A percentile compares a stretch with the other conserved stretches of the same genome.
phyloP scores from a whole-genome alignment of 345 rosid species.

The Camelina sativa region DNA sequence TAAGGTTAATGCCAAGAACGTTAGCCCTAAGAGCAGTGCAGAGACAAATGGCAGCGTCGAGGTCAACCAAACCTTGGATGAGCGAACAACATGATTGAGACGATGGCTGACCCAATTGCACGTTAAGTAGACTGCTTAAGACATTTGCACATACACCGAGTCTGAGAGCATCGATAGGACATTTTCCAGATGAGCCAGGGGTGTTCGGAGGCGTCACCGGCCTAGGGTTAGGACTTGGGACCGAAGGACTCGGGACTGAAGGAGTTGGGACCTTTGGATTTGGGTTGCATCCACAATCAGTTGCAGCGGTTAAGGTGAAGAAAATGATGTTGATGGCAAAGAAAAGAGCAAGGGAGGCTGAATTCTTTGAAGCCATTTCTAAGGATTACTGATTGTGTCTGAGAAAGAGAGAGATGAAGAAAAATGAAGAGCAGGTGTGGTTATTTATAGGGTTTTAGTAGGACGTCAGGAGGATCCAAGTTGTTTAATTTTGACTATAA shows the following conservation, averaged over 20 bases:
- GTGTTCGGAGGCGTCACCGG: conserved; percentile 27
- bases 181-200: conserved; percentile 40
- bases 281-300: conserved; percentile 19
- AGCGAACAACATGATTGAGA: conserved; percentile 57
- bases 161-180: conserved; percentile 66
- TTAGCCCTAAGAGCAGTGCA: conserved; percentile 71
- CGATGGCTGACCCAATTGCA: conserved; percentile 51
- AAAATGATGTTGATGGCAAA: conserved; percentile 34
- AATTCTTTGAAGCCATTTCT: conserved; percentile 30
- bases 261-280: conserved; percentile 28
- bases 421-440: background rate
- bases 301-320: conserved; percentile 27
- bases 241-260: background rate
- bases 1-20: conserved; percentile 59
- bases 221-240: background rate
- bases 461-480: too few species aligned
- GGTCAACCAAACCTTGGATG: conserved; percentile 57
- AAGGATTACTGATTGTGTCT: background rate
- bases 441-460: conserved; percentile 21
- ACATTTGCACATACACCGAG: conserved; percentile 61
- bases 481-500: background rate
- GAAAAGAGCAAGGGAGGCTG: conserved; percentile 25
- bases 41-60: conserved; percentile 77
- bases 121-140: conserved; percentile 46
- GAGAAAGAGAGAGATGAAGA: conserved; percentile 16